Percentiles rank a stretch among this genome's conserved stretches.
phyloP scores from a whole-genome alignment of 2,329 filamentous ascomycete genomes.

The Huntiella decipiens region DNA sequence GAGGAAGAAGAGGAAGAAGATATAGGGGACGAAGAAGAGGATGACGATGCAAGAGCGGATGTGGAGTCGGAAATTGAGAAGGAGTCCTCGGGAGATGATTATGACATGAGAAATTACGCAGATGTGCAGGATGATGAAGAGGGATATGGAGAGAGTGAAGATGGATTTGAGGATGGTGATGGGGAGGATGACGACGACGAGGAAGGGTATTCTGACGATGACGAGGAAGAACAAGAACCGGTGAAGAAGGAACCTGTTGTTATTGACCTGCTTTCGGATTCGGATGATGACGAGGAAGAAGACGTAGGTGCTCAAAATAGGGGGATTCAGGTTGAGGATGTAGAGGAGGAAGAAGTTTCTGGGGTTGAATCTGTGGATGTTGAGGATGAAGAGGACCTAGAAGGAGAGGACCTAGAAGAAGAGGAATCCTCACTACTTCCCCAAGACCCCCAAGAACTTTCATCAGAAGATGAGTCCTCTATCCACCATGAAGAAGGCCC shows the following conservation, averaged over 20 bases:
- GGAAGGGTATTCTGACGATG: constrained; percentile 2
- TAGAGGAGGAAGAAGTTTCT: background rate
- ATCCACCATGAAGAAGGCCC: no score
- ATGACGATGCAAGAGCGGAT: constrained; percentile 12
- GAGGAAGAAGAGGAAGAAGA: constrained; percentile 12
- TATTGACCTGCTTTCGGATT: constrained; percentile 29
- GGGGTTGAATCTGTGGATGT: background rate
- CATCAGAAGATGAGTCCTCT: no score
- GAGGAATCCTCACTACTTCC: background rate
- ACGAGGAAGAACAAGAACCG: constrained; percentile 9
- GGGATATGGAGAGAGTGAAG: constrained; percentile 1
- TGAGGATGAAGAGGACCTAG: background rate
- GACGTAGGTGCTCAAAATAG: background rate
- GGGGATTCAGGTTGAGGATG: background rate
- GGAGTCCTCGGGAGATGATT: constrained; percentile 13
- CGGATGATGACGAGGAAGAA: constrained; percentile 19
- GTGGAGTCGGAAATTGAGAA: constrained; percentile 11
- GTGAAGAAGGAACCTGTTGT: constrained; percentile 20
- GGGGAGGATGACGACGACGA: constrained; percentile 7
- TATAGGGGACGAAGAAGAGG: constrained; percentile 13
- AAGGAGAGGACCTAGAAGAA: background rate
- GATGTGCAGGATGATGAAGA: constrained; percentile 14
- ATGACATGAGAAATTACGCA: constrained; percentile 15
- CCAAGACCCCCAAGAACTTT: no score
- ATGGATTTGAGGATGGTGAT: background rate